Evolutionary conservation across 371 early-diverging fungal species (phyloP), one percentile per base, ranked within the genome.

Genomic region (Sporodiniella umbellata): DNA sequence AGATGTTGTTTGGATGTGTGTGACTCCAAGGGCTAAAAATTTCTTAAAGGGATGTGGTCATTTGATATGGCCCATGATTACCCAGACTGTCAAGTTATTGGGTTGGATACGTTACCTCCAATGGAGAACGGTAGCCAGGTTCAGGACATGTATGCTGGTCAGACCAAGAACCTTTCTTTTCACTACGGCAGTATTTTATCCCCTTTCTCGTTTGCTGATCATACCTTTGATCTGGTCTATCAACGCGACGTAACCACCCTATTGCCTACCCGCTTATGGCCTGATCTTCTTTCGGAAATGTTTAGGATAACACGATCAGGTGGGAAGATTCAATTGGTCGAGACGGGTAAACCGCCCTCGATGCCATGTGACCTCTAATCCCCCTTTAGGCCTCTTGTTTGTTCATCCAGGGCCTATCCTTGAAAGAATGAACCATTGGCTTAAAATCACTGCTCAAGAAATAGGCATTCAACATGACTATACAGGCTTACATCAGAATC

Each of bases 221-320:
- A 77, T 49, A 43, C 62, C 8, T 85, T 87, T 58, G 84, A 87
- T 57, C 74, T 76, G 49, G 66, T 85, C 11, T 80, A 77, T 56
- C 83, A 83, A 50, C 75, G 84, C 2, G 72, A 78, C 19, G 59
- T 84, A 5, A 58, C 74, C 11, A 60, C 70, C 2, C 70, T 68
- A 6, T 25, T 81, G 18, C 68, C 73, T 6, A 62, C 60, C 18
- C 56, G 59, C 2, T 50, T 63, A 15, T 84, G 80, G 80, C 38
- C 57, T 10, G 42, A 19, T 7, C 56, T 76, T n/a, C 37, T 77
- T 19, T 5, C 33, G 17, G 82, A 81, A 45, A 51, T 80, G 11
- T 61, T 55, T 24, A 50, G 82, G 6, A 59, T 76, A 11, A 53
- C 63, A n/a, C 75, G 67, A 31, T 74, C 78, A 5, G 81, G 78